Percentiles rank a stretch among this genome's conserved stretches.
Conservation (phyloP, 176 grass and related monocot species). For the Luzula sylvatica region DNA sequence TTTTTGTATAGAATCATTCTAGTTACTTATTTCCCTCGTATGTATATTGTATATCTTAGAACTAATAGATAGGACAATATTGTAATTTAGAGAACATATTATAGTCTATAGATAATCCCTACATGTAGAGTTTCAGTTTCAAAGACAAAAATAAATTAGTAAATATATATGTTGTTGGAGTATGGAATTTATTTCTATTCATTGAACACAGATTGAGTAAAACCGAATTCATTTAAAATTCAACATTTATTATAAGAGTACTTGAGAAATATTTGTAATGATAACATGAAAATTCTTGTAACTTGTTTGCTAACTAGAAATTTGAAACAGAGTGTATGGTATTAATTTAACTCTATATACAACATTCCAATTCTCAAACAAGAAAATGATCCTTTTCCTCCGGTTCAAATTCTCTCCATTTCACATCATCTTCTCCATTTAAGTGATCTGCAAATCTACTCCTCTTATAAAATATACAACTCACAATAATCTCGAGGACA, state of each 20-base stretch:
- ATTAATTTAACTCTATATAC: slow-evolving; percentile 10
- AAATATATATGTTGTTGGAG: too few relatives aligned
- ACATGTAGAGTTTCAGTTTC: too few relatives aligned
- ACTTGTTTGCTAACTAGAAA: slow-evolving; percentile 7
- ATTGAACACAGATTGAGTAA: too few relatives aligned
- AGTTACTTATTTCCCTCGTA: slow-evolving; percentile 5
- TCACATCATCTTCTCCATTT: slow-evolving; percentile 22
- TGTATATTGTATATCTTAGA: slow-evolving; percentile 30
- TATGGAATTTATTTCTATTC: too few relatives aligned
- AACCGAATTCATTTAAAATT: too few relatives aligned
- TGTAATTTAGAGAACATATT: slow-evolving; percentile 48
- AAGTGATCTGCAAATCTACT: slow-evolving; percentile 25
- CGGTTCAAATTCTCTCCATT: slow-evolving; percentile 48
- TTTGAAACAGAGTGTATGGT: slow-evolving; percentile 10
- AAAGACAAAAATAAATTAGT: too few relatives aligned
- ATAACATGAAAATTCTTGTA: slow-evolving; percentile 5
- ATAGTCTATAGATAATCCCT: too few relatives aligned
- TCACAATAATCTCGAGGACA: slow-evolving; percentile 78
- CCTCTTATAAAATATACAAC: slow-evolving; percentile 53
- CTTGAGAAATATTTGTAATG: too few relatives aligned
- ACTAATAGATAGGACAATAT: slow-evolving; percentile 24
- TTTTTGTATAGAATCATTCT: slow-evolving; percentile 40
- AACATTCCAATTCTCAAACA: slow-evolving; percentile 31
- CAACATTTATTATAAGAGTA: too few relatives aligned
- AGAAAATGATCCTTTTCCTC: slow-evolving; percentile 49